Conservation (phyloP, 768 basidiomycete species). For the Suillus tomentosus region DNA sequence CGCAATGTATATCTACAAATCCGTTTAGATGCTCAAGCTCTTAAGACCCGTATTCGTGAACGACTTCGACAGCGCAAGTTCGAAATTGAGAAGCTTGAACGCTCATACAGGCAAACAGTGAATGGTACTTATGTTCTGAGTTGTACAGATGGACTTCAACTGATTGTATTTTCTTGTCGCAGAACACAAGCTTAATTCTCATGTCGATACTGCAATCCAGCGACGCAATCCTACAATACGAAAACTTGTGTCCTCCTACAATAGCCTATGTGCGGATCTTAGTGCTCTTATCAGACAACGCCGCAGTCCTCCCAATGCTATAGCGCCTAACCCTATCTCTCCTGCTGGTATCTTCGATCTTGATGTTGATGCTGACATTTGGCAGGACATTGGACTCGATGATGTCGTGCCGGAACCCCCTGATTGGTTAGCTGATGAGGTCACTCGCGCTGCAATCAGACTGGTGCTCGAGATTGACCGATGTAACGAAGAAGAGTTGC, state of each 20-base stretch:
- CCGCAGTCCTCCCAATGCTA: not conserved
- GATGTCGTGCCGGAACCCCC: not conserved
- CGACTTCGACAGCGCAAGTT: not conserved
- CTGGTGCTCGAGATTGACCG: not conserved
- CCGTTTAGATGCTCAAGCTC: not conserved
- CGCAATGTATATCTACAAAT: not conserved
- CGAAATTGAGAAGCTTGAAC: not conserved
- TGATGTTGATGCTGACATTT: not conserved
- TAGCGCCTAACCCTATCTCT: not conserved
- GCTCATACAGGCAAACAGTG: not conserved
- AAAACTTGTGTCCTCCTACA: not conserved
- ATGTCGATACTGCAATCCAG: not conserved
- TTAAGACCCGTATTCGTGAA: not conserved
- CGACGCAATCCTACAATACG: not conserved
- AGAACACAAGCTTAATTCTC: not conserved
- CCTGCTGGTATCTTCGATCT: not conserved
- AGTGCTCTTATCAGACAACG: not conserved
- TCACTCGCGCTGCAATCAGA: not conserved
- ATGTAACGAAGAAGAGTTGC: not conserved
- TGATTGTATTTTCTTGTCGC: not conserved
- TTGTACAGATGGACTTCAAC: not conserved
- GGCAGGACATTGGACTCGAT: not conserved
- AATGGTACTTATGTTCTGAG: not conserved
- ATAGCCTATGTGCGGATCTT: not conserved
- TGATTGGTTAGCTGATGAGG: conserved; percentile 1